These are phyloP conservation scores for Biancaea sappan DNA, from an alignment of 306 rosid species.

Conservation along the genomic window DNA sequence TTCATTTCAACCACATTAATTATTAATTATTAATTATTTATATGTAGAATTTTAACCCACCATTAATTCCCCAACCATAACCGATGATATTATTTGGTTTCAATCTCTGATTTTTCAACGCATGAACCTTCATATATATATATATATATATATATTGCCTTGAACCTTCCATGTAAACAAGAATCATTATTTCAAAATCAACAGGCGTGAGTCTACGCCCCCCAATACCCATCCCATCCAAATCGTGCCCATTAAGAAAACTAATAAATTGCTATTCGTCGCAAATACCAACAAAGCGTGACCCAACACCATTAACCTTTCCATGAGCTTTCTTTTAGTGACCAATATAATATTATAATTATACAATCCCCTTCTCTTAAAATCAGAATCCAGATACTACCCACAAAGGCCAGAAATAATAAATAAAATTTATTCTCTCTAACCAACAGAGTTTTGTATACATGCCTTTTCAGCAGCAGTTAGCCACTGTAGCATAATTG, in stretches of 20 bases:
- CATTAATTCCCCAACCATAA: no score
- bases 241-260: conserved; percentile 4
- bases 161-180: not conserved
- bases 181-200: not conserved
- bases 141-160: not conserved
- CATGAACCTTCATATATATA: not conserved
- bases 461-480: not conserved
- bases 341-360: not conserved
- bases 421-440: no score
- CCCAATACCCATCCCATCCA: not conserved
- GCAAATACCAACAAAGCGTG: not conserved
- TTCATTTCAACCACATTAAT: no score
- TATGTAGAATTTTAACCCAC: no score
- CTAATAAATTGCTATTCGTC: not conserved
- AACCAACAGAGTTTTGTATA: no score
- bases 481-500: not conserved
- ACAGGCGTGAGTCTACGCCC: not conserved
- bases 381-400: no score
- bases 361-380: not conserved
- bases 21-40: no score
- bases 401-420: no score
- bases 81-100: not conserved
- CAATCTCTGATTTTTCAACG: not conserved
- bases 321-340: not conserved
- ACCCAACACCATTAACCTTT: not conserved